These are phyloP conservation scores for Westerdykella sp. DNA, from an alignment of 2,329 filamentous ascomycete species.

Conservation along the genomic window DNA sequence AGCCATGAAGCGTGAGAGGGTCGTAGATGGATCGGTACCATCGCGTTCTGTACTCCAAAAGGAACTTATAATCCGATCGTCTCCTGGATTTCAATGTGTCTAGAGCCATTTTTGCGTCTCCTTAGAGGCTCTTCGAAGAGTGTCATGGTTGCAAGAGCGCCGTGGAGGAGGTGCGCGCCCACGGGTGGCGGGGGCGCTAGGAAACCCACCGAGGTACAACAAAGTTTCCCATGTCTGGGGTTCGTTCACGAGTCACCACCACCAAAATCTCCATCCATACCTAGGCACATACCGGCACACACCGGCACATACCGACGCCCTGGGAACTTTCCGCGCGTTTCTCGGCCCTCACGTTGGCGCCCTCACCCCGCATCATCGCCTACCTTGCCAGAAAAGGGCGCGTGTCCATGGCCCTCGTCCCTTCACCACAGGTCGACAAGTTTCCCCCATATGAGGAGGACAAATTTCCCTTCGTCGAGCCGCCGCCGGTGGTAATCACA, in stretches of 20 bases:
- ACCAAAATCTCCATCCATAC: no score
- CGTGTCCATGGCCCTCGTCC: constrained; percentile 43
- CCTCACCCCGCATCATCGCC: constrained; percentile 48
- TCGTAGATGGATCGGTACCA: constrained; percentile 50
- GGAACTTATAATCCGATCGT: constrained; percentile 68
- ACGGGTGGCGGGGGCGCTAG: neutral
- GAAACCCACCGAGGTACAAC: neutral
- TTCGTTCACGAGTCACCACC: no score
- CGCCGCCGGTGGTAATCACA: constrained; percentile 47
- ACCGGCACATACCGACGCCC: neutral
- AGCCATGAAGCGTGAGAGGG: constrained; percentile 7
- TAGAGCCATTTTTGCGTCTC: constrained; percentile 17
- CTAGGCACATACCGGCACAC: no score
- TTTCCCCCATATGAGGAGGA: constrained; percentile 27
- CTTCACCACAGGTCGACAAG: constrained; percentile 18
- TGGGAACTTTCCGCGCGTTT: neutral
- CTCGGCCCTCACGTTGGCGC: constrained; percentile 37
- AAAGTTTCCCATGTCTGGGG: neutral
- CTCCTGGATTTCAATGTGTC: constrained; percentile 51
- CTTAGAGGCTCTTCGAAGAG: neutral
- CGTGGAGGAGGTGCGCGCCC: neutral
- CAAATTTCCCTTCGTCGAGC: constrained; percentile 37
- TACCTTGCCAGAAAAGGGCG: constrained; percentile 47
- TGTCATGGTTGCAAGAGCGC: neutral
- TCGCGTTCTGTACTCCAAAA: constrained; percentile 77